Evolutionary conservation across 495 filamentous ascomycete genomes (phyloP).

Genomic region (Talaromyces liani): DNA sequence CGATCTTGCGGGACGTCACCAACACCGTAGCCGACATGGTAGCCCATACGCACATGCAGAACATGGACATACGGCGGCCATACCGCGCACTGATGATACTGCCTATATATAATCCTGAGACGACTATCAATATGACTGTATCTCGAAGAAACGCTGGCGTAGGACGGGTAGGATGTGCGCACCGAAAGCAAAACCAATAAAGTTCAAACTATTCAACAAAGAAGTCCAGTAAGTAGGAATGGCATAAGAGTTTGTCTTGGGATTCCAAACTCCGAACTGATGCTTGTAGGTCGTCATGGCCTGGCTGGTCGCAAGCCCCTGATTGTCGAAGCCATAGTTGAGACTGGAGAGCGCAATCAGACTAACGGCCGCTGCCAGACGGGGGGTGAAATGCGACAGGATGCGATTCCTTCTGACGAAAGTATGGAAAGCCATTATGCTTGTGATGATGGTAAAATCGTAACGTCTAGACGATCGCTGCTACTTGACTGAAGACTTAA

Average conservation of each 20-base stretch:
- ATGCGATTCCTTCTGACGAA: conserved; percentile 1
- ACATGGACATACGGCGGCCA: conserved; percentile 27
- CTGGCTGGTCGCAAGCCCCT: conserved; percentile 19
- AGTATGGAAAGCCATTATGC: neutral
- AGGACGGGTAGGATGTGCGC: conserved; percentile 2
- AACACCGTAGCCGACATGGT: conserved; percentile 24
- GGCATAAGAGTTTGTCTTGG: conserved; percentile 12
- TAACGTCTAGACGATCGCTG: neutral
- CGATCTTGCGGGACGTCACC: conserved; percentile 19
- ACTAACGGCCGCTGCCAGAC: conserved; percentile 3
- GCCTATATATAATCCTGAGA: conserved; percentile 19
- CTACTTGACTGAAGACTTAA: neutral
- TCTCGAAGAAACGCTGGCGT: neutral
- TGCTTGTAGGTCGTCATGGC: conserved; percentile 20
- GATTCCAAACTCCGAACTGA: conserved; percentile 21
- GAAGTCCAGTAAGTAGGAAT: conserved; percentile 20
- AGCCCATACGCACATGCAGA: conserved; percentile 26
- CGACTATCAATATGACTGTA: neutral
- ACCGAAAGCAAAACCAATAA: conserved; percentile 23
- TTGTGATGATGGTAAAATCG: neutral
- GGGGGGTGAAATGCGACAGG: conserved; percentile 7
- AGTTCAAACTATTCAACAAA: conserved; percentile 23
- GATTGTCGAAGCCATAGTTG: conserved; percentile 27
- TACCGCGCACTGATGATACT: conserved; percentile 22
- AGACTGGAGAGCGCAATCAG: conserved; percentile 22